Evolutionary conservation across 2,329 filamentous ascomycete genomes (phyloP).

Genomic region (Fusarium oxysporum): DNA sequence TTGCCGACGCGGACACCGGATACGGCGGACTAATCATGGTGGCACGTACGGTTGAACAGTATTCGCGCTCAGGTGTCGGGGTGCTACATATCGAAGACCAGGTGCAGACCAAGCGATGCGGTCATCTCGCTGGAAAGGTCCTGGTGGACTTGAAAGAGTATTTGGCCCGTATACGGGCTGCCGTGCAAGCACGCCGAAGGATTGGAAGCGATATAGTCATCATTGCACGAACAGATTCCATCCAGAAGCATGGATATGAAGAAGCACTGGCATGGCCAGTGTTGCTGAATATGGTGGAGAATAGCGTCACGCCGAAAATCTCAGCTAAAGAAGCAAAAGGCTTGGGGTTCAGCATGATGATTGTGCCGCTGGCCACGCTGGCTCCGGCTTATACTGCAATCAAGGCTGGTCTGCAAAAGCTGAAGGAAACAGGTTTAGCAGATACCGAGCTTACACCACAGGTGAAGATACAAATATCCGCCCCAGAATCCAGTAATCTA

Average conservation of each 20-base stretch:
- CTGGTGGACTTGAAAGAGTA: background rate
- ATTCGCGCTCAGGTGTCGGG: constrained; percentile 5
- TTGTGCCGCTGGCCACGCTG: background rate
- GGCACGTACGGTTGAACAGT: constrained; percentile 5
- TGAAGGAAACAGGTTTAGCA: background rate
- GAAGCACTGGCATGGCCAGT: background rate
- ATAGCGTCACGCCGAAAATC: background rate
- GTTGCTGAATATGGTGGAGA: constrained; percentile 4
- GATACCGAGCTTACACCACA: background rate
- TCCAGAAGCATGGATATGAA: constrained; percentile 4
- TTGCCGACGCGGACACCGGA: background rate
- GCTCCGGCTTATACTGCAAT: background rate
- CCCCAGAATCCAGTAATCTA: too few species aligned
- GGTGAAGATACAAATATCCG: too few species aligned
- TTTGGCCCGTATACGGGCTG: background rate
- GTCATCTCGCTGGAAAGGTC: background rate
- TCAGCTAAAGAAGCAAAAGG: background rate
- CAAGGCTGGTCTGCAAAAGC: background rate
- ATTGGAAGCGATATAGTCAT: background rate
- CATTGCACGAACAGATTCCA: background rate
- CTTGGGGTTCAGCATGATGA: constrained; percentile 3
- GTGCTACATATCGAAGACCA: constrained; percentile 5
- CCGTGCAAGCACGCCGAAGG: background rate
- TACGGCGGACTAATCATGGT: constrained; percentile 8
- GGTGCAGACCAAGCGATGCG: constrained; percentile 1